Conservation (phyloP, 345 rosid species). For the Dimocarpus longan region DNA sequence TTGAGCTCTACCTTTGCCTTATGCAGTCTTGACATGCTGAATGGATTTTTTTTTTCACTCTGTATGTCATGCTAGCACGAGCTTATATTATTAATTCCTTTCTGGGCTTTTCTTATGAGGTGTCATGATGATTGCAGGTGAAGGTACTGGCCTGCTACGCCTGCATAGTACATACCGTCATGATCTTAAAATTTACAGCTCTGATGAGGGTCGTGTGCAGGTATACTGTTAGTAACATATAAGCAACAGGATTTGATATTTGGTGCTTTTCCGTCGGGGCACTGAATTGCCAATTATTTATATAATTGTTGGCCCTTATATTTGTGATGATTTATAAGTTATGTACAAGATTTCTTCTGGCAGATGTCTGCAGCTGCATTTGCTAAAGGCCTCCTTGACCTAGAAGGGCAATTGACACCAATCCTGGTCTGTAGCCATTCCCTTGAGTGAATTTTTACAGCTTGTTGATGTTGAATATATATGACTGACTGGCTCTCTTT, state of each 20-base stretch:
- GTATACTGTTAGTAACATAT: slow-evolving; percentile 35
- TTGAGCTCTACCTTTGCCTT: neutral
- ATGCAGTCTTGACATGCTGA: neutral
- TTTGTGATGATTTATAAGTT: slow-evolving; percentile 11
- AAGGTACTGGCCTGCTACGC: slow-evolving; percentile 98
- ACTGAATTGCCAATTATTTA: slow-evolving; percentile 6
- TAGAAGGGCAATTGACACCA: slow-evolving; percentile 98
- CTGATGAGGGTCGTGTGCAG: slow-evolving; percentile 99
- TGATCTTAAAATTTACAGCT: slow-evolving; percentile 98
- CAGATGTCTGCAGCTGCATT: slow-evolving; percentile 99
- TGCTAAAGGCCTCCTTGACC: slow-evolving; percentile 99
- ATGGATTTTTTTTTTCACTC: neutral
- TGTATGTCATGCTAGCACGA: neutral
- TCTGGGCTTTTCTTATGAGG: slow-evolving; percentile 21
- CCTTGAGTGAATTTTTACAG: slow-evolving; percentile 15
- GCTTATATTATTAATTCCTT: neutral
- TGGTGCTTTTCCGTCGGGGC: neutral
- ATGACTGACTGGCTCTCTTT: slow-evolving; percentile 26
- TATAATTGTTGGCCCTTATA: neutral
- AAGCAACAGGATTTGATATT: slow-evolving; percentile 5
- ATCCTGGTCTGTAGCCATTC: slow-evolving; percentile 69
- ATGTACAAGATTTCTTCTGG: slow-evolving; percentile 24
- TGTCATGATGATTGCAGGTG: slow-evolving; percentile 58
- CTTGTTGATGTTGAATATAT: slow-evolving; percentile 16
- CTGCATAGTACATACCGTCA: slow-evolving; percentile 99